A percentile compares a stretch with the other conserved stretches of the same genome.
These are phyloP conservation scores for Mariannaea elegans DNA, from an alignment of 2,329 filamentous ascomycete genomes.

Conservation along the genomic window DNA sequence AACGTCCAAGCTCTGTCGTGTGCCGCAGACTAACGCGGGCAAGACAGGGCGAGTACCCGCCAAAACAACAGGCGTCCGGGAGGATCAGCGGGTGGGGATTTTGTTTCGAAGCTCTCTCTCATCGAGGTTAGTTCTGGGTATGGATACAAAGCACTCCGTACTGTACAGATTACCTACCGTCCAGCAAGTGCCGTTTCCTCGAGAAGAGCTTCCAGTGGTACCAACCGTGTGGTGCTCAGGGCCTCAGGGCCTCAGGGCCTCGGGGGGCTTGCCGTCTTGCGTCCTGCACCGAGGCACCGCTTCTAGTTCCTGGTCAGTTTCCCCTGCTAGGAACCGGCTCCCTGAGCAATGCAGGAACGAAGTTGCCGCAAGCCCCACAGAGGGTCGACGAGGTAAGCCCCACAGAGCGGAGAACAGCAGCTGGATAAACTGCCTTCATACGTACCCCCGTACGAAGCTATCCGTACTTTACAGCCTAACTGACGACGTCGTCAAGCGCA, in stretches of 20 bases:
- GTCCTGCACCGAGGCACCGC: conserved; percentile 22
- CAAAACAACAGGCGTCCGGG: conserved; percentile 23
- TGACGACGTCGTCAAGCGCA: conserved; percentile 28
- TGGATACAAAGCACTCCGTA: no score
- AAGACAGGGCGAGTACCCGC: conserved; percentile 5
- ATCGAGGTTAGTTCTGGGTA: conserved; percentile 19
- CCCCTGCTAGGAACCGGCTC: conserved; percentile 26
- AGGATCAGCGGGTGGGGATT: conserved; percentile 30
- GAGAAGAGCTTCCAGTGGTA: conserved; percentile 24
- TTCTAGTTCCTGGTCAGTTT: conserved; percentile 25
- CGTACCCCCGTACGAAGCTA: conserved; percentile 9
- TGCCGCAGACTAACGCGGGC: conserved; percentile 18
- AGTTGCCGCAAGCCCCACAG: conserved; percentile 33
- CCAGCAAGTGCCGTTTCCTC: conserved; percentile 11
- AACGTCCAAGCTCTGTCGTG: conserved; percentile 16
- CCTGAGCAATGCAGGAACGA: conserved; percentile 42
- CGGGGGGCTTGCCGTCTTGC: no score
- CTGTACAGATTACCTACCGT: no score
- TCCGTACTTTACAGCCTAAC: conserved; percentile 7
- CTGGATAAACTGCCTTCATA: background rate
- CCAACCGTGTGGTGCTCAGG: conserved; percentile 21
- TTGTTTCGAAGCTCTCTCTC: conserved; percentile 29
- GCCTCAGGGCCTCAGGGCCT: conserved; percentile 27
- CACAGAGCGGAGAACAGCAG: conserved; percentile 21
- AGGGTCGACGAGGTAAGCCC: conserved; percentile 26